Evolutionary conservation across 495 filamentous ascomycete genomes (phyloP).

Genomic region (Thozetella sp.): DNA sequence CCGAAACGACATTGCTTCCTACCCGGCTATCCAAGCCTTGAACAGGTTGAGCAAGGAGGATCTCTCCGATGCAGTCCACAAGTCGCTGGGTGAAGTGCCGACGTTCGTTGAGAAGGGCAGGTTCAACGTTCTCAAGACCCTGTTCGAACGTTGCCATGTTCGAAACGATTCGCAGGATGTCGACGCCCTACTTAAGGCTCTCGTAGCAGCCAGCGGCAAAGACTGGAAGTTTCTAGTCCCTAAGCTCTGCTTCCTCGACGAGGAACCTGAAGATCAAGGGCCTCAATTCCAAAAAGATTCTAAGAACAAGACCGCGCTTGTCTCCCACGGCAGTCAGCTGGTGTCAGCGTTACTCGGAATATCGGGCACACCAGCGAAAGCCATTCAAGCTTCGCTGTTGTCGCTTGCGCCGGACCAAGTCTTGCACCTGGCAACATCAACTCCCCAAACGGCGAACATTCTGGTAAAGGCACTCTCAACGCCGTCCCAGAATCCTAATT

Average conservation of each 20-base stretch:
- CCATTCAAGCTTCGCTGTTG: constrained; percentile 42
- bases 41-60: constrained; percentile 85
- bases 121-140: constrained; percentile 72
- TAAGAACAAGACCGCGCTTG: constrained; percentile 42
- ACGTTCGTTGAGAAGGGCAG: constrained; percentile 72
- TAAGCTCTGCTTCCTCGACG: constrained; percentile 57
- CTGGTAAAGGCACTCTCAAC: constrained; percentile 72
- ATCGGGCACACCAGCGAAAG: constrained; percentile 35
- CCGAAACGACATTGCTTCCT: constrained; percentile 86
- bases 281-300: constrained; percentile 27
- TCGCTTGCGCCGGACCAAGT: constrained; percentile 33
- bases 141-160: constrained; percentile 82
- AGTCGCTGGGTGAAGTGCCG: constrained; percentile 68
- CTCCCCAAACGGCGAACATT: constrained; percentile 54
- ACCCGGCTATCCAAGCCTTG: constrained; percentile 77
- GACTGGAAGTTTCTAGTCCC: constrained; percentile 55
- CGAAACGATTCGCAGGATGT: constrained; percentile 59
- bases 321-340: constrained; percentile 46
- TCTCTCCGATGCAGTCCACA: constrained; percentile 65
- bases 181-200: constrained; percentile 57
- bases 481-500: constrained; percentile 52
- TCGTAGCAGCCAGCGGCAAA: constrained; percentile 59
- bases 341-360: constrained; percentile 41
- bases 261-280: constrained; percentile 32
- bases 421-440: constrained; percentile 36